Evolutionary conservation across 2,329 filamentous ascomycete genomes (phyloP).

Genomic region (Pestalotiopsis fici): DNA sequence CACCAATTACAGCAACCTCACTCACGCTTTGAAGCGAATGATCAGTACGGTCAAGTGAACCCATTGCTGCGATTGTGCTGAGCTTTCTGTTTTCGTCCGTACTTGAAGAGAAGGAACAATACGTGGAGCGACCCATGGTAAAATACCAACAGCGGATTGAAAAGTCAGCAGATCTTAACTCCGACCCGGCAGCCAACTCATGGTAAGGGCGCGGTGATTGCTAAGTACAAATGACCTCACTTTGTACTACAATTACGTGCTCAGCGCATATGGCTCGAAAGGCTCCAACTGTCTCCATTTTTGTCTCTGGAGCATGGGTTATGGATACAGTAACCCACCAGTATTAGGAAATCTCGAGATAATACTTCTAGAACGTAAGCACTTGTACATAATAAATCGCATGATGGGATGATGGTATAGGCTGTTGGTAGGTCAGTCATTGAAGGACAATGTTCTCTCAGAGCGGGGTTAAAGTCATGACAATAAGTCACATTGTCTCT

Average conservation of each 20-base stretch:
- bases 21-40: constrained; percentile 18
- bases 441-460: too few relatives aligned
- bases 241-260: constrained; percentile 4
- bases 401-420: too few relatives aligned
- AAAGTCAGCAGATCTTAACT: neutral
- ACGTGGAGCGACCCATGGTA: neutral
- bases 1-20: constrained; percentile 62
- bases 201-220: neutral
- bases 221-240: neutral
- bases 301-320: neutral
- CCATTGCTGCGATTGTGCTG: constrained; percentile 11
- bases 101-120: neutral
- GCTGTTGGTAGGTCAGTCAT: too few relatives aligned
- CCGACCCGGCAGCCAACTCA: neutral
- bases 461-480: too few relatives aligned
- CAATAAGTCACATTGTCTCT: neutral
- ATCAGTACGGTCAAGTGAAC: constrained; percentile 12
- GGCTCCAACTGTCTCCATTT: neutral
- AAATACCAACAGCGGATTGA: neutral
- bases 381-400: too few relatives aligned
- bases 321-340: too few relatives aligned
- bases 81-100: neutral
- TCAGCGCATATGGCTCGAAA: neutral
- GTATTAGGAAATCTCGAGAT: too few relatives aligned
- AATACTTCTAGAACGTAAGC: too few relatives aligned